Percentiles rank a stretch among this genome's conserved stretches.
Conservation (phyloP, 2,329 filamentous ascomycete species). For the Paramyrothecium roridum region DNA sequence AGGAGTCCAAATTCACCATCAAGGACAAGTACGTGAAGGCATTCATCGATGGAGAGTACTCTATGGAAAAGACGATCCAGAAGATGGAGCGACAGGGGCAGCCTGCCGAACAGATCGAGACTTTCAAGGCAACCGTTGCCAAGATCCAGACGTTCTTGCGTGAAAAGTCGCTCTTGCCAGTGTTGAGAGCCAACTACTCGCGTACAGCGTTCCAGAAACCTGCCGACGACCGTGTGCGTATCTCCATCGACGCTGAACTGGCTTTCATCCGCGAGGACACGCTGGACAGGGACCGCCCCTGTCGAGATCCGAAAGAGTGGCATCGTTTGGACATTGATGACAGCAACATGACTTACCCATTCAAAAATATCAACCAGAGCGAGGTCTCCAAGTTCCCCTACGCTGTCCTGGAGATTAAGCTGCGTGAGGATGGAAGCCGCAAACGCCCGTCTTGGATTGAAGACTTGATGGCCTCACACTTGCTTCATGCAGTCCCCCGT, state of each 20-base stretch:
- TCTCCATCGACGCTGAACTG: conserved; percentile 89
- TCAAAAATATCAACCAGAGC: conserved; percentile 80
- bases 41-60: conserved; percentile 83
- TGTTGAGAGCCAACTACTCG: conserved; percentile 88
- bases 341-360: conserved; percentile 79
- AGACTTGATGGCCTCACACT: conserved; percentile 87
- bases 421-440: conserved; percentile 62
- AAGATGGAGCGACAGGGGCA: conserved; percentile 81
- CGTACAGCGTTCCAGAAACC: conserved; percentile 97
- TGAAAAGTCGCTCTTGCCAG: conserved; percentile 73
- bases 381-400: conserved; percentile 91
- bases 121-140: conserved; percentile 68
- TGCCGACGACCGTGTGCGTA: conserved; percentile 81
- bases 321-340: conserved; percentile 89
- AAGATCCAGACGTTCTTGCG: conserved; percentile 79
- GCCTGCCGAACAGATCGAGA: conserved; percentile 61
- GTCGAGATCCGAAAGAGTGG: conserved; percentile 85
- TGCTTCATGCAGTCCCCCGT: conserved; percentile 82
- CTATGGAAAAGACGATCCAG: conserved; percentile 84
- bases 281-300: conserved; percentile 79
- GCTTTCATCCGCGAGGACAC: conserved; percentile 80
- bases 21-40: conserved; percentile 92
- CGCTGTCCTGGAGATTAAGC: conserved; percentile 88
- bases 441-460: conserved; percentile 83
- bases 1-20: conserved; percentile 77